A percentile compares a stretch with the other conserved stretches of the same genome.
Conservation (phyloP, 768 basidiomycete genomes). For the Termitomyces sp. region DNA sequence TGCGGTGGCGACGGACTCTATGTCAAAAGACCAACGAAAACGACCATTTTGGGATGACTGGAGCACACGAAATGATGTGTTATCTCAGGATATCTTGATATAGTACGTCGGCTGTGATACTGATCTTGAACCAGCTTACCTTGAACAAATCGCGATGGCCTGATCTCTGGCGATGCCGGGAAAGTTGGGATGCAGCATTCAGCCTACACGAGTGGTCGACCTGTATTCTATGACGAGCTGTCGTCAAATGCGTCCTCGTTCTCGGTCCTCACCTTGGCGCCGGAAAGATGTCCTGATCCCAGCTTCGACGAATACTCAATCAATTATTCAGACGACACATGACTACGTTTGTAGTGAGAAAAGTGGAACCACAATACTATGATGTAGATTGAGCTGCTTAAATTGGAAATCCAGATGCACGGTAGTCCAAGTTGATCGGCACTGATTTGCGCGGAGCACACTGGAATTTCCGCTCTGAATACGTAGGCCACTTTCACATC, state of each 20-base stretch:
- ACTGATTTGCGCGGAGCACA: too few species aligned
- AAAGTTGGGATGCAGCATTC: neutral
- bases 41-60: conserved; percentile 40
- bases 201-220: too few species aligned
- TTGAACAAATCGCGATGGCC: neutral
- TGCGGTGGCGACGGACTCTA: conserved; percentile 24
- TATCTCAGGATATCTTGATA: conserved; percentile 10
- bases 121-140: conserved; percentile 3
- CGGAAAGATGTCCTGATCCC: neutral
- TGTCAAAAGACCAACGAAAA: conserved; percentile 35
- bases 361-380: too few species aligned
- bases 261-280: neutral
- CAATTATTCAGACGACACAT: neutral
- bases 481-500: too few species aligned
- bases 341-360: neutral
- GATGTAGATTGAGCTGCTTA: neutral
- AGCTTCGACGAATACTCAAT: neutral
- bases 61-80: conserved; percentile 34
- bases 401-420: neutral
- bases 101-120: conserved; percentile 27
- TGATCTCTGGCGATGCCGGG: conserved; percentile 2
- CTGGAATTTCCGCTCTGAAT: too few species aligned
- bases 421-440: too few species aligned
- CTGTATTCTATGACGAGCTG: too few species aligned
- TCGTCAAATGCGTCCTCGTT: too few species aligned